Percentiles rank a stretch among this genome's conserved stretches.
Evolutionary conservation across 2,329 filamentous ascomycete species (phyloP).

Genomic region (Cladosporium sp.): DNA sequence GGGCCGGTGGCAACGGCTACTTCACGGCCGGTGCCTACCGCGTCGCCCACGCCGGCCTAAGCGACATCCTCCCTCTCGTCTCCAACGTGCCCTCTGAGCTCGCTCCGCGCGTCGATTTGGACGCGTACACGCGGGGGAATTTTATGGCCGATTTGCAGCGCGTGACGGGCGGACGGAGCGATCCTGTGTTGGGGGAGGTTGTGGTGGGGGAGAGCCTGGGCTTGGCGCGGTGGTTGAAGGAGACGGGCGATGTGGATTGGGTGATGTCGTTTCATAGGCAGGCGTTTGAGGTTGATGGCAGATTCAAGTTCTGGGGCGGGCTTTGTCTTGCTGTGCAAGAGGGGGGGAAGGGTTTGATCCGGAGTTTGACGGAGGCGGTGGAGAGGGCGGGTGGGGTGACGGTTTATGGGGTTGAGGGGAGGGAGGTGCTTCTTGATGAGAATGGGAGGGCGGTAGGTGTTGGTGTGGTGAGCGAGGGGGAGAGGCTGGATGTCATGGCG

Average conservation of each 20-base stretch:
- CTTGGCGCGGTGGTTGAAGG: constrained; percentile 27
- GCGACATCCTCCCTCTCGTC: constrained; percentile 57
- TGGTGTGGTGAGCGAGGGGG: constrained; percentile 26
- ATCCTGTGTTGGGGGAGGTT: constrained; percentile 44
- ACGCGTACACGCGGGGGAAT: constrained; percentile 51
- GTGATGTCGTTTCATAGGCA: constrained; percentile 62
- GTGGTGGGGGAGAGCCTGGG: constrained; percentile 41
- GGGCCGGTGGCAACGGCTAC: constrained; percentile 61
- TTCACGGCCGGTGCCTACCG: constrained; percentile 65
- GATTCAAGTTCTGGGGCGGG: constrained; percentile 64
- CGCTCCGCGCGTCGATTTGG: constrained; percentile 53
- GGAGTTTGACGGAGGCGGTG: constrained; percentile 46
- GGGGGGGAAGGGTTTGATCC: constrained; percentile 57
- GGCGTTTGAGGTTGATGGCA: constrained; percentile 59
- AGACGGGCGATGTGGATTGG: constrained; percentile 25
- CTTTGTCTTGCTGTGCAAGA: constrained; percentile 56
- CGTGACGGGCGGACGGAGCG: constrained; percentile 52
- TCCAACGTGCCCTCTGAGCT: constrained; percentile 52
- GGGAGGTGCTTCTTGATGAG: constrained; percentile 35
- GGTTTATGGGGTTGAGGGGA: constrained; percentile 45
- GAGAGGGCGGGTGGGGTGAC: constrained; percentile 41
- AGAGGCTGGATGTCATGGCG: constrained; percentile 30
- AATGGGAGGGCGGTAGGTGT: constrained; percentile 33
- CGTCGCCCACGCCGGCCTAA: constrained; percentile 51
- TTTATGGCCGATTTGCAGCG: constrained; percentile 55